Base-by-base conservation (phyloP, 2,329 filamentous ascomycete species). In the Cladophialophora chaetospira region DNA sequence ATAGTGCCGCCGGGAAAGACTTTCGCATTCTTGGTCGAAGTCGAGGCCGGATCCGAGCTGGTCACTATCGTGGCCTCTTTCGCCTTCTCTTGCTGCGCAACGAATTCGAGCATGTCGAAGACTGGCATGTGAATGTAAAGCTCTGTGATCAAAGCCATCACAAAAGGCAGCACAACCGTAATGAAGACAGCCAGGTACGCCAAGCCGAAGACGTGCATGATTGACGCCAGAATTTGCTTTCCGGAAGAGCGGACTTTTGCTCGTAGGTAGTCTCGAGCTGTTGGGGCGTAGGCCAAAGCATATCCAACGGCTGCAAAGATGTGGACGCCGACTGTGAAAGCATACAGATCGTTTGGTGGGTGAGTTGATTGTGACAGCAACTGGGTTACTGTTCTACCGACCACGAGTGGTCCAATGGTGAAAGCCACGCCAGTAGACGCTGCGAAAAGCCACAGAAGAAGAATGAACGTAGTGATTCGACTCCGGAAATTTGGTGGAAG, bases 391-490 rank as follows among this genome's bases (percentile, higher is more conserved):
- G 80, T 81, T 25, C 94, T 88, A 1, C 94, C 94, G 68, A 96
- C 85, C 5, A 96, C 79, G 3, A 99, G 81, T 0, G 94, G 95
- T 0, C 95, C 75, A 60, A 99, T 87, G 1, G 94, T 97, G 61
- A 89, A 84, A 63, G 87, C 84, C 56, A 97, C 85, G 21, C 94
- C 94, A 0, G 90, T 95, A 10, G 88, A 79, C 4, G 93, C 92
- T 17, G 93, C 93, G 73, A 99, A 97, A 29, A 91, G 70, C 94
- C 94, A 99, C 62, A 99, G 90, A 47, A 88, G 86, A 53, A 94
- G 74, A 63, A 97, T 91, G 73, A 99, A 97, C 2, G 89, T 75
- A 50, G 88, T 88, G 58, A 97, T 86, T 53, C 95, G 85, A 23
- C 85, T 68, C 8, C 87, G 83, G 76, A 99, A 97, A 73, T 84